These are phyloP conservation scores for Allium sativum DNA, from an alignment of 106 monocot species.

Conservation along the genomic window DNA sequence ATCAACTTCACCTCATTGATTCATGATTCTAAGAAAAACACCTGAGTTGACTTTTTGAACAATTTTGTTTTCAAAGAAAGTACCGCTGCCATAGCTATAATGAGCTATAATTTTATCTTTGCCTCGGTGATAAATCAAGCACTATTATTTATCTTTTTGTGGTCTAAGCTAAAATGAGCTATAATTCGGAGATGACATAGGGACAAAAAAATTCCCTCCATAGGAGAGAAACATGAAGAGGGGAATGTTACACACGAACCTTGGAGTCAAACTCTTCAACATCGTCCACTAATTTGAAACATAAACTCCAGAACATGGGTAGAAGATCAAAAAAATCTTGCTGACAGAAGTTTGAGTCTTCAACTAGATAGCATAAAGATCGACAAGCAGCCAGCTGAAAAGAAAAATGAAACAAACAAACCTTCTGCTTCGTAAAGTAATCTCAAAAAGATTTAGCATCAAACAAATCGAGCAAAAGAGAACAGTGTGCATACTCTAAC, in stretches of 20 bases:
- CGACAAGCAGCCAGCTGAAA: constrained; percentile 90
- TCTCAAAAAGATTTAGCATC: not conserved
- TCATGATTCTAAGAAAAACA: too few species aligned
- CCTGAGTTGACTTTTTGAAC: too few species aligned
- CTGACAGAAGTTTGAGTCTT: constrained; percentile 78
- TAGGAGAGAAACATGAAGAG: too few species aligned
- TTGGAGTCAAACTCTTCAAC: constrained; percentile 96
- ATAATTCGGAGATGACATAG: too few species aligned
- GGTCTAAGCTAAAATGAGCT: too few species aligned
- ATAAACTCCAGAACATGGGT: constrained; percentile 70
- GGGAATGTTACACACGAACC: constrained; percentile 21
- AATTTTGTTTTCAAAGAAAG: too few species aligned
- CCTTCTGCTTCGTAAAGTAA: not conserved
- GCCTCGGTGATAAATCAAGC: too few species aligned
- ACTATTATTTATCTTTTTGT: too few species aligned
- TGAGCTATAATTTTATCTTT: too few species aligned
- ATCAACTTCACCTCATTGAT: too few species aligned
- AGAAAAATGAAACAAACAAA: constrained; percentile 2
- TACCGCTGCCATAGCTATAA: too few species aligned
- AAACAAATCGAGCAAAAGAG: not conserved
- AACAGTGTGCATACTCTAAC: constrained; percentile 65
- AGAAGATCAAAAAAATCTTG: constrained; percentile 75
- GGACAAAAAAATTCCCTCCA: too few species aligned
- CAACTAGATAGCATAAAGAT: constrained; percentile 85
- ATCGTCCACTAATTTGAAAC: constrained; percentile 88